phyloP scores from a whole-genome alignment of 352 stramenopile species.

The Aphanomyces astaci region DNA sequence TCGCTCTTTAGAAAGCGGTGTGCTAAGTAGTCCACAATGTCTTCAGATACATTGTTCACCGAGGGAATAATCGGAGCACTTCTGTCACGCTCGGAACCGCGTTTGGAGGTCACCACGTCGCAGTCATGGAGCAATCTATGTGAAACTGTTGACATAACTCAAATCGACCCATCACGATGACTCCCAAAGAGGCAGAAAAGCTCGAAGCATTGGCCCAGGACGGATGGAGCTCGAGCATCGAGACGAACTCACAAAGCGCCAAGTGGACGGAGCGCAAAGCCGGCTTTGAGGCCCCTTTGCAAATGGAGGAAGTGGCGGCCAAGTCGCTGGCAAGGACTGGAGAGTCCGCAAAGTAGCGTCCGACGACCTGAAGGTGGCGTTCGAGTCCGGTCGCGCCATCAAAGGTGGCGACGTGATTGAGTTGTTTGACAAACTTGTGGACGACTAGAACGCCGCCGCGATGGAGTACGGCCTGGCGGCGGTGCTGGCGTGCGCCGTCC shows the following conservation, averaged over 20 bases:
- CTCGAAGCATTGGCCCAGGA: constrained; percentile 53
- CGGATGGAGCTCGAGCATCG: constrained; percentile 40
- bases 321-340: constrained; percentile 77
- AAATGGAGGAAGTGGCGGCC: constrained; percentile 31
- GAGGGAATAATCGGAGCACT: no score
- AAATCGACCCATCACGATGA: constrained; percentile 7
- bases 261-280: constrained; percentile 81
- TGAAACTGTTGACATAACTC: no score
- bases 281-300: constrained; percentile 34
- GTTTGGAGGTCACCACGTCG: no score
- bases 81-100: no score
- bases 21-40: no score
- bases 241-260: constrained; percentile 55
- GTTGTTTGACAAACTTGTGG: constrained; percentile 71
- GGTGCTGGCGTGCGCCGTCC: constrained; percentile 57
- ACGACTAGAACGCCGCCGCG: constrained; percentile 71
- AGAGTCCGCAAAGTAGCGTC: constrained; percentile 78
- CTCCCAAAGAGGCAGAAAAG: constrained; percentile 57
- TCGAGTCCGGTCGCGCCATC: constrained; percentile 39
- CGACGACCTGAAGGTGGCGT: constrained; percentile 57
- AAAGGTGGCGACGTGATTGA: constrained; percentile 40
- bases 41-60: no score
- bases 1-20: no score
- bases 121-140: no score
- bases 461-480: constrained; percentile 71